These are phyloP conservation scores for Phlebiopsis flavidoalba DNA, from an alignment of 768 basidiomycete species.

Conservation along the genomic window DNA sequence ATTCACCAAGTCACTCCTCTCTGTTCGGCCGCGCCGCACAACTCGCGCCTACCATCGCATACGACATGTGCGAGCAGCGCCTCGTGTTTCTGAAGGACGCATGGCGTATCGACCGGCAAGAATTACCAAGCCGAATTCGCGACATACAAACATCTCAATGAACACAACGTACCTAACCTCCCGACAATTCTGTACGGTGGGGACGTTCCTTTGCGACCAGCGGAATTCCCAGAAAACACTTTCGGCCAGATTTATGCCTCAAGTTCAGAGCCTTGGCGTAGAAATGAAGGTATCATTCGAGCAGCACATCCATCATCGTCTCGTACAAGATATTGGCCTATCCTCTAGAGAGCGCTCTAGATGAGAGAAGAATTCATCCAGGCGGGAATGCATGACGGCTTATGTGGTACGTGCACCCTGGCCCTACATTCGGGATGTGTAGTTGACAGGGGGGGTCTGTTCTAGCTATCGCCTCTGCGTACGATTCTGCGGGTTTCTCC, in stretches of 20 bases:
- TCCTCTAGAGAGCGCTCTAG: background rate
- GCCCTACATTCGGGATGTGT: background rate
- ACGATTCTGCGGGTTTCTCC: background rate
- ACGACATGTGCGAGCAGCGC: slow-evolving; percentile 17
- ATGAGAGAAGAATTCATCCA: background rate
- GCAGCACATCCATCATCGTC: slow-evolving; percentile 3
- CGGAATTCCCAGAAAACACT: background rate
- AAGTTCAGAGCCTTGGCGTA: background rate
- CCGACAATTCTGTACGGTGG: background rate
- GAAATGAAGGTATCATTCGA: background rate
- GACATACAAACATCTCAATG: background rate
- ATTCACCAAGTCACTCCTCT: background rate
- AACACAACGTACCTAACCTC: background rate
- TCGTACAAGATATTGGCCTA: slow-evolving; percentile 4
- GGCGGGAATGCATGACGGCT: background rate
- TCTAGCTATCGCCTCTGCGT: background rate
- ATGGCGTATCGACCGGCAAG: background rate
- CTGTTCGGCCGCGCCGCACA: slow-evolving; percentile 15
- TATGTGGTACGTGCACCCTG: background rate
- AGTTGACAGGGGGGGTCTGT: background rate
- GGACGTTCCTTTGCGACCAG: background rate
- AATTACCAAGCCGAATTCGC: background rate
- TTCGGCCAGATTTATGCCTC: background rate
- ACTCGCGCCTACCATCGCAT: slow-evolving; percentile 18
- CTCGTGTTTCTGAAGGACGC: slow-evolving; percentile 4